Base-by-base conservation (phyloP, 1,284 basidiomycete species). In the Schizopora paradoxa region DNA sequence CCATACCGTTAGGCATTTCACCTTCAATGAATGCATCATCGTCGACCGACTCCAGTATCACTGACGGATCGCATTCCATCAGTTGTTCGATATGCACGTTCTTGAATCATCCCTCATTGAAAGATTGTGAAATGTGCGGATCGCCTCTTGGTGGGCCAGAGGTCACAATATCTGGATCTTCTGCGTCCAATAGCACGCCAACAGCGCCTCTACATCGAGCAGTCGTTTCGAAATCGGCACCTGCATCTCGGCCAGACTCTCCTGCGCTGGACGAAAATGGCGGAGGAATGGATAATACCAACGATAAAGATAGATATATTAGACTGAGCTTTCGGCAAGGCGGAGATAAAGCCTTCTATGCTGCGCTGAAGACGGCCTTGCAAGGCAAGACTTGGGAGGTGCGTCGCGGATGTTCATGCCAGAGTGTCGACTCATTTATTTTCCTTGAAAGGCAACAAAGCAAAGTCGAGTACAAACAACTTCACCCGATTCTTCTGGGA, bases 21-120 rank as follows among this genome's bases (percentile, higher is more conserved):
- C 22, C 51, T 2, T 43, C 54, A 19, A 33, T 55, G 11, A 41
- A 46, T 37, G 31, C 42, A n/a, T 32, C 29, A 11, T 50, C 52
- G 13, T 41, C 38, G 4, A 55, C 62, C 5, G 59, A 55, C n/a
- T 39, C 53, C 39, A 51, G 48, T 3, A 49, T 41, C 10, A 51
- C 46, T 21, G 46, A 47, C 33, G 16, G 32, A 25, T 41, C 42
- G 21, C 51, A 49, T 45, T 49, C 54, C 33, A 68, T 86, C 27
- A 66, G 86, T 8, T 99, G 95, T 64, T 74, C 83, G 1, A 82
- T 82, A 1, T 99, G 95, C 59, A 98, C 95, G 1, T 99, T 95
- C 59, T 69, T 93, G 23, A 99, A 99, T 62, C 84, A 90, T 54
- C 79, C 82, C 0, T 84, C 79, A 1, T 69, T 94, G 55, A 61